These are phyloP conservation scores for Ophiostoma ips DNA, from an alignment of 2,329 filamentous ascomycete genomes.

Conservation along the genomic window DNA sequence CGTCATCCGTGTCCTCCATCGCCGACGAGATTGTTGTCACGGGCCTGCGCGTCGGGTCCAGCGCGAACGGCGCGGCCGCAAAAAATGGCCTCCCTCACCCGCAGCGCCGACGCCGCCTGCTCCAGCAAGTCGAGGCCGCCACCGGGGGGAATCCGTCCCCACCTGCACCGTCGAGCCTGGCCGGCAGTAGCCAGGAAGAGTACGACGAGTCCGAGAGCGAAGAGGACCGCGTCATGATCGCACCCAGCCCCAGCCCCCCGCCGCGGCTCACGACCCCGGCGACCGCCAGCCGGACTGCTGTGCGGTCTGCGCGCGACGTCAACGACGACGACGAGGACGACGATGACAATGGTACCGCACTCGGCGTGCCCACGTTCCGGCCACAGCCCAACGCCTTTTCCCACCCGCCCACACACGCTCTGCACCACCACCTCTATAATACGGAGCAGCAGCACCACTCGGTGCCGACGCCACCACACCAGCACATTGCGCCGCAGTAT, in stretches of 20 bases:
- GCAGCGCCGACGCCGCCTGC: conserved; percentile 43
- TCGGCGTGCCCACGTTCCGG: conserved; percentile 56
- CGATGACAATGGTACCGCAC: conserved; percentile 69
- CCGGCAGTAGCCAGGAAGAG: conserved; percentile 75
- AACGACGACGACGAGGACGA: conserved; percentile 35
- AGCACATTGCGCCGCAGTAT: conserved; percentile 25
- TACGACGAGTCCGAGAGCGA: conserved; percentile 90
- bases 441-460: conserved; percentile 35
- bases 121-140: conserved; percentile 21
- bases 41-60: conserved; percentile 61
- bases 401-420: conserved; percentile 51
- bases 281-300: too few species aligned
- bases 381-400: conserved; percentile 90
- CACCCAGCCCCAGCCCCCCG: conserved; percentile 1
- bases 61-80: conserved; percentile 23
- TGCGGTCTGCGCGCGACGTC: conserved; percentile 21
- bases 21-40: conserved; percentile 84
- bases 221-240: conserved; percentile 51
- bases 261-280: too few species aligned
- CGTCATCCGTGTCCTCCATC: conserved; percentile 77
- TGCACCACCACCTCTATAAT: conserved; percentile 21
- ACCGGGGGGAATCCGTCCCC: too few species aligned
- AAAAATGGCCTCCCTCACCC: conserved; percentile 37
- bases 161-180: conserved; percentile 17
- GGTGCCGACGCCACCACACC: conserved; percentile 21